Base-by-base conservation (phyloP, 257 asterid species). In the Perilla frutescens region DNA sequence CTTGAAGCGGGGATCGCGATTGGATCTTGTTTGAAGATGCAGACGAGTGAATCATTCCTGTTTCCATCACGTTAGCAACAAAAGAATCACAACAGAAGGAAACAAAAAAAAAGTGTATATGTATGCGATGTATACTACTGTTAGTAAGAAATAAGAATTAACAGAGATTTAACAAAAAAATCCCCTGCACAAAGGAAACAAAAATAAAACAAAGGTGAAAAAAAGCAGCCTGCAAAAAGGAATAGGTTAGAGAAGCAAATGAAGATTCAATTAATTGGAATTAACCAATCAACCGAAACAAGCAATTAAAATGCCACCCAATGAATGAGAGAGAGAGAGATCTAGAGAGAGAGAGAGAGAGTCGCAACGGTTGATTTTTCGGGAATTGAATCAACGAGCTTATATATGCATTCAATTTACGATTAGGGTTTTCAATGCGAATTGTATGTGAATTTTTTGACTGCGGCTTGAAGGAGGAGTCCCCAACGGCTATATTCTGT, bases 1-100 rank as follows among this genome's bases (percentile, higher is more conserved):
- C 96, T 78, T 87, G 94, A n/a, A 91, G 96, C 39, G 96, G 98
- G 75, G 41, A 76, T 48, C 96, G 83, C n/a, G 91, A 82, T 66
- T 62, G 87, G 29, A 82, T 56, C 84, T 85, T 85, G 83, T 48
- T 85, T 14, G 90, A 75, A 8, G 88, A 85, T 10, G 86, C 84
- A 39, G 96, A 79, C 3, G 87, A 86, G 73, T 79, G 69, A 1
- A 58, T 49, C 43, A 63, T 76, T 81, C 93, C 98, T 88, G 97
- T 84, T 80, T 82, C 98, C 97, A 90, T 92, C 69, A 62, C 81
- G 84, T 87, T 82, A 85, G 80, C 74, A 79, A 70, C 54, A 62
- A 74, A 59, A 53, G 20, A 43, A 68, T n/a, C 65, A 80, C 68
- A 71, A 66, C 55, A 62, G 49, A 39, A 49, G 10, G 75, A 20